These are phyloP conservation scores for Eurotiales sp. DNA, from an alignment of 2,329 filamentous ascomycete species.

Conservation along the genomic window DNA sequence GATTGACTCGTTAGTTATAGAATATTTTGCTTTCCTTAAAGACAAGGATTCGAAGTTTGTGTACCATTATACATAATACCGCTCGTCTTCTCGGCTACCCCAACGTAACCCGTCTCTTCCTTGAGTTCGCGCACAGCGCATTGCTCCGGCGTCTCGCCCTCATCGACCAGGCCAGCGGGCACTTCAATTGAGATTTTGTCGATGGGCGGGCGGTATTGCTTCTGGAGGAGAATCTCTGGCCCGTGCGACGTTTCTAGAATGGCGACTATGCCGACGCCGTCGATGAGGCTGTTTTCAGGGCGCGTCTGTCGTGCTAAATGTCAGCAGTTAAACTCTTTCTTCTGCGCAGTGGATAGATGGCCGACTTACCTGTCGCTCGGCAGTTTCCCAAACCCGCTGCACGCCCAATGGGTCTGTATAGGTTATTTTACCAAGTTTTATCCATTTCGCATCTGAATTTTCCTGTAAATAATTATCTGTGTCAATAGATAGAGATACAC, in stretches of 20 bases:
- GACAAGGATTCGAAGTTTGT: too few species aligned
- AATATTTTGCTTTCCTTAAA: too few species aligned
- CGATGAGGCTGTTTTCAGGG: slow-evolving; percentile 50
- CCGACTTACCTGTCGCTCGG: slow-evolving; percentile 37
- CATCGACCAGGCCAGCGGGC: slow-evolving; percentile 60
- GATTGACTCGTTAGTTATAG: background rate
- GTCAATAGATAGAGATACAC: too few species aligned
- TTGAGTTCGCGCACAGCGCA: slow-evolving; percentile 55
- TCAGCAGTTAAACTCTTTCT: too few species aligned
- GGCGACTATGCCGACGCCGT: slow-evolving; percentile 57
- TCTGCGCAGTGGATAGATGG: background rate
- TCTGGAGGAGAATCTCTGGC: slow-evolving; percentile 46
- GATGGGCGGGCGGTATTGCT: slow-evolving; percentile 56
- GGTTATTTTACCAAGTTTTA: slow-evolving; percentile 39
- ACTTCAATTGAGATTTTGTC: slow-evolving; percentile 56
- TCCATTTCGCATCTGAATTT: slow-evolving; percentile 40
- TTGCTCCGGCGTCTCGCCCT: slow-evolving; percentile 50
- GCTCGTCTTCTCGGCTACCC: slow-evolving; percentile 40
- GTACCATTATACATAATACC: slow-evolving; percentile 46
- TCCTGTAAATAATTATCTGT: too few species aligned
- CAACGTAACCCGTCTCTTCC: slow-evolving; percentile 57
- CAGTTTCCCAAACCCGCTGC: slow-evolving; percentile 43
- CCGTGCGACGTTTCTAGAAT: slow-evolving; percentile 31
- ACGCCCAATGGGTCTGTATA: slow-evolving; percentile 43
- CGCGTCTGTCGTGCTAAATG: slow-evolving; percentile 32